Evolutionary conservation across 306 rosid genomes (phyloP).

Genomic region (Herpetospermum pedunculosum): DNA sequence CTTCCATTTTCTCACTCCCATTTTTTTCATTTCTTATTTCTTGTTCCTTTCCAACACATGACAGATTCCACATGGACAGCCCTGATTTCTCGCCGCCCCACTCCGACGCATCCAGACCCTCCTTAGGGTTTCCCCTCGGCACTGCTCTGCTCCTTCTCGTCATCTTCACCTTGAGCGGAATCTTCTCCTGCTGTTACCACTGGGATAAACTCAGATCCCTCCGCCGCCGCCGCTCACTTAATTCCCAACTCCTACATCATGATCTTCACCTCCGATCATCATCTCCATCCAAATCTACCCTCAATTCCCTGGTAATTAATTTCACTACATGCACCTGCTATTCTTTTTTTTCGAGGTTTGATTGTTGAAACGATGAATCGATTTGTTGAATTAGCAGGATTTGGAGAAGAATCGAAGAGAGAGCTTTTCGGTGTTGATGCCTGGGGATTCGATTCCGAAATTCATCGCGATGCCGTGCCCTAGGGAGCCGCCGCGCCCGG

Average conservation of each 20-base stretch:
- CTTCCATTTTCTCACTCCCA: neutral
- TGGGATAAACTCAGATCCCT: slow-evolving; percentile 86
- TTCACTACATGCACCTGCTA: no score
- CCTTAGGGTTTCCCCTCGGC: slow-evolving; percentile 87
- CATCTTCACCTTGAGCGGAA: slow-evolving; percentile 83
- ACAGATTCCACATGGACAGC: slow-evolving; percentile 54
- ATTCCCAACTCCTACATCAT: slow-evolving; percentile 10
- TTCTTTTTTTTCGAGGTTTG: neutral
- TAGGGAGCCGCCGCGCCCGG: slow-evolving; percentile 38
- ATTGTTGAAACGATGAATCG: neutral
- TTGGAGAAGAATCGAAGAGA: slow-evolving; percentile 24
- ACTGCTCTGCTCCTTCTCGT: slow-evolving; percentile 75
- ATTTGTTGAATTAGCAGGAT: slow-evolving; percentile 36
- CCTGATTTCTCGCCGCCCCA: slow-evolving; percentile 54
- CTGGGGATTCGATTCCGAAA: slow-evolving; percentile 66
- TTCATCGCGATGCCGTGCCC: slow-evolving; percentile 95
- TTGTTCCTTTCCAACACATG: slow-evolving; percentile 21
- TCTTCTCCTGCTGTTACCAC: slow-evolving; percentile 96
- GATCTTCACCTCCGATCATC: slow-evolving; percentile 22
- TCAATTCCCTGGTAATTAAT: slow-evolving; percentile 23
- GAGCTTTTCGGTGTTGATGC: slow-evolving; percentile 83
- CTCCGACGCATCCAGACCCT: slow-evolving; percentile 70
- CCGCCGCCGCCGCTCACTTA: slow-evolving; percentile 47
- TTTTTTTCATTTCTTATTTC: neutral
- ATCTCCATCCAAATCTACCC: slow-evolving; percentile 32